Base-by-base conservation (phyloP, 768 basidiomycete species). In the Exidia glandulosa region DNA sequence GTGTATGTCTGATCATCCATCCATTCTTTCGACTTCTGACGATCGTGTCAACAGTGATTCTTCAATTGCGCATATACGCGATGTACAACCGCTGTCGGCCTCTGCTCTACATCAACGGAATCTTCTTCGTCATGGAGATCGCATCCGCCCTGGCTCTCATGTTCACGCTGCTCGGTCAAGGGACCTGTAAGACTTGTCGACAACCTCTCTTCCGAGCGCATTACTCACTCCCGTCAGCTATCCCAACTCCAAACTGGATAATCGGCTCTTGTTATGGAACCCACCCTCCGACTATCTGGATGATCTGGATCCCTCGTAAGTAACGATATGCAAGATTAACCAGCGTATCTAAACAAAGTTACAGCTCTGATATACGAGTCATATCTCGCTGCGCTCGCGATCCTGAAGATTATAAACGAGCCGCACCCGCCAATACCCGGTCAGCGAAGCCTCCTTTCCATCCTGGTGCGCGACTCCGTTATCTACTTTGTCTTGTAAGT, bases 301-400 rank as follows among this genome's bases (percentile, higher is more conserved):
- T 75, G 23, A 82, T 82, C 68, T 86, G 84, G 84, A 76, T 85
- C 47, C 83, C 83, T 83, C 1, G 72, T 85, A 1, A 83, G 82
- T 61, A 64, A 63, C 3, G 67, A 84, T 37, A 81, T 82, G 3
- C 64, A 83, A n/a, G 69, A 73, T 59, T 75, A 77, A 56, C 82
- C 80, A 0, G 75, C 79, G 62, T 74, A 76, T 60, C 76, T 76
- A 3, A 76, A 77, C 10, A 14, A 6, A 14, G 41, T 31, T 2
- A n/a, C 29, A 36, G 57, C 19, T 5, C 41, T 45, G 25, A 36
- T 57, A 19, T 32, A 30, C 27, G 52, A 32, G 29, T 33, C 27
- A 30, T 14, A 57, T 67, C 68, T 69, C 27, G 62, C 37, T 33
- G n/a, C 9, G 30, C 19, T 12, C 31, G n/a, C 25, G 33, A 27